Conservation (phyloP, 1,284 basidiomycete genomes). For the Puccinia novopanici region DNA sequence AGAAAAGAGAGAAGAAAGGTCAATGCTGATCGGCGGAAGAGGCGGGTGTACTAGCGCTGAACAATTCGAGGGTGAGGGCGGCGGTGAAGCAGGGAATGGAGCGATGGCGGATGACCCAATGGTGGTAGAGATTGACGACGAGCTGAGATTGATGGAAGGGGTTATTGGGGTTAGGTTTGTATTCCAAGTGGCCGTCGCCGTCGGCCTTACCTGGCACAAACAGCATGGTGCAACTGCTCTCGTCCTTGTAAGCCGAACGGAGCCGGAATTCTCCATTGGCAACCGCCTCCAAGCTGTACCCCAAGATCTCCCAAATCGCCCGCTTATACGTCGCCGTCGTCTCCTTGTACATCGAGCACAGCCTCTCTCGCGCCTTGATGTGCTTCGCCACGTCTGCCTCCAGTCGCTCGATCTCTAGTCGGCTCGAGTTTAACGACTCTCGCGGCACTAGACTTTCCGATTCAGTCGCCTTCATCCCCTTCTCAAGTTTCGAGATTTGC, state of each 20-base stretch:
- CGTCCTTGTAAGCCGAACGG: conserved; percentile 35
- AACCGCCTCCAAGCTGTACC: conserved; percentile 47
- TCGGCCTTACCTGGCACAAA: conserved; percentile 41
- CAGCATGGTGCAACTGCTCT: conserved; percentile 20
- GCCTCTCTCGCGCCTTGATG: conserved; percentile 25
- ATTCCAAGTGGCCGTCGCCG: conserved; percentile 36
- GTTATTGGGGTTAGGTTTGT: conserved; percentile 26
- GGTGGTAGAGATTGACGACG: conserved; percentile 28
- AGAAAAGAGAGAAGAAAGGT: neutral
- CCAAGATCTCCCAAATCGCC: conserved; percentile 44
- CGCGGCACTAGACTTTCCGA: conserved; percentile 23
- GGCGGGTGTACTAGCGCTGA: neutral
- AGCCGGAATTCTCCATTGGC: conserved; percentile 39
- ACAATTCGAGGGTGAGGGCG: conserved; percentile 41
- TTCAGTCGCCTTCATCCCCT: conserved; percentile 19
- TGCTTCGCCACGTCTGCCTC: conserved; percentile 21
- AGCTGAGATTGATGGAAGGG: conserved; percentile 42
- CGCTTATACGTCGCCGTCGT: conserved; percentile 31
- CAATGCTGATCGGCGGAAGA: neutral
- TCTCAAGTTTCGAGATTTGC: conserved; percentile 32
- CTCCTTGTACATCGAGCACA: conserved; percentile 36
- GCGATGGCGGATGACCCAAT: conserved; percentile 29
- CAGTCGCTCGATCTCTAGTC: conserved; percentile 21
- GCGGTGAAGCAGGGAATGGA: conserved; percentile 43
- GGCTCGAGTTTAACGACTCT: conserved; percentile 26